Evolutionary conservation across 2,329 filamentous ascomycete genomes (phyloP).

Genomic region (Nannizziopsis barbatae): DNA sequence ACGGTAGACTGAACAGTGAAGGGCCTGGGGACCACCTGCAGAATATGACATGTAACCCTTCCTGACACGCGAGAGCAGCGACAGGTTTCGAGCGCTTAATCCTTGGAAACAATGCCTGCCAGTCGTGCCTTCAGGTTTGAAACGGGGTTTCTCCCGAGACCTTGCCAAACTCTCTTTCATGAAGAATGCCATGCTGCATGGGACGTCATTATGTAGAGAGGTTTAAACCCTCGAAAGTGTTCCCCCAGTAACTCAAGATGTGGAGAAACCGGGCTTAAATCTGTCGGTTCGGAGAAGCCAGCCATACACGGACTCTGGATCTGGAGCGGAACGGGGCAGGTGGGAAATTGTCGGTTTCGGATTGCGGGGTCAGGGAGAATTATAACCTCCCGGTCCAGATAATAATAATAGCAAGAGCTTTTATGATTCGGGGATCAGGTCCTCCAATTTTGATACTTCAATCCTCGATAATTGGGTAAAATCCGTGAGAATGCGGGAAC

Average conservation of each 20-base stretch:
- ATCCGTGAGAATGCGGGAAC: not conserved
- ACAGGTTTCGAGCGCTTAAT: conserved; percentile 1
- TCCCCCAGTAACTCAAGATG: not conserved
- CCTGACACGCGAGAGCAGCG: conserved; percentile 9
- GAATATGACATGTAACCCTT: conserved; percentile 9
- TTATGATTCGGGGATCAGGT: conserved; percentile 7
- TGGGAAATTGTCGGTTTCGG: not conserved
- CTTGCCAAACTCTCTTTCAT: not conserved
- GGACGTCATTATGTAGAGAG: too few relatives aligned
- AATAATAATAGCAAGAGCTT: not conserved
- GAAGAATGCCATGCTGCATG: not conserved
- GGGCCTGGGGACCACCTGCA: not conserved
- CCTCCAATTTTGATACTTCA: not conserved
- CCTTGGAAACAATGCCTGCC: conserved; percentile 9
- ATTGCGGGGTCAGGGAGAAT: conserved; percentile 8
- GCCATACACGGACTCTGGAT: too few relatives aligned
- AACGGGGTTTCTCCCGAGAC: not conserved
- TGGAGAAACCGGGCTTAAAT: too few relatives aligned
- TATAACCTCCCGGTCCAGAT: conserved; percentile 2
- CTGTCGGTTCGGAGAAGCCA: too few relatives aligned
- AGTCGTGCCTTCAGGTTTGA: conserved; percentile 2
- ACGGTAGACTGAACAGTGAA: too few relatives aligned
- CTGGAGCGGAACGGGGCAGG: too few relatives aligned
- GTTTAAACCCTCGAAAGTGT: not conserved
- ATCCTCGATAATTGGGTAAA: not conserved